These are phyloP conservation scores for Nicotiana tomentosiformis DNA, from an alignment of 257 asterid genomes.

Conservation along the genomic window DNA sequence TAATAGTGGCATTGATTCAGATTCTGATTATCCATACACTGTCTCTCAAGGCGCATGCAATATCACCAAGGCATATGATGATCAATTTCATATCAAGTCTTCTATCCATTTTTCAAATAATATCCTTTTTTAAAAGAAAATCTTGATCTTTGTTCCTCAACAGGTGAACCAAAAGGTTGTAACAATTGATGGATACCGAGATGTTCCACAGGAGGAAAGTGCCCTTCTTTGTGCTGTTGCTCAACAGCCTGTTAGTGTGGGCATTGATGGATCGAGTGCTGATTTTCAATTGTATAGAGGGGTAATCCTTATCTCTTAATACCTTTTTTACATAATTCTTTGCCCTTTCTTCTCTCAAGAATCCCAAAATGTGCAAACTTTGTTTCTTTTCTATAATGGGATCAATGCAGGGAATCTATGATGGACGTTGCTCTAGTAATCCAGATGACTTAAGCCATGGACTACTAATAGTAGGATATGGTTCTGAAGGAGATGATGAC, in stretches of 20 bases:
- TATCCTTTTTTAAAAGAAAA: neutral
- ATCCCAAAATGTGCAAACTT: slow-evolving; percentile 10
- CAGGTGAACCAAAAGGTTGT: slow-evolving; percentile 21
- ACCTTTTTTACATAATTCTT: neutral
- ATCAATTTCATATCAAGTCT: neutral
- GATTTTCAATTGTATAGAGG: slow-evolving; percentile 34
- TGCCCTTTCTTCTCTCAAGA: neutral
- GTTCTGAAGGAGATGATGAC: slow-evolving; percentile 17
- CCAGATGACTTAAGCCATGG: slow-evolving; percentile 24
- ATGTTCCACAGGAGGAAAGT: slow-evolving; percentile 22
- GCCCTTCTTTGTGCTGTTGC: slow-evolving; percentile 31
- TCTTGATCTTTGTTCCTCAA: neutral
- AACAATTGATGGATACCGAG: slow-evolving; percentile 27
- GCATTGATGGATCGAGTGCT: slow-evolving; percentile 20
- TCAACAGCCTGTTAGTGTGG: slow-evolving; percentile 33
- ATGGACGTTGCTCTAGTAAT: slow-evolving; percentile 29
- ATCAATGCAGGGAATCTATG: slow-evolving; percentile 25
- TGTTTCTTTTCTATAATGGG: slow-evolving; percentile 17
- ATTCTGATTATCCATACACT: slow-evolving; percentile 24
- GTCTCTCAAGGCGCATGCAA: slow-evolving; percentile 23
- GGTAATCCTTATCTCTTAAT: slow-evolving; percentile 14
- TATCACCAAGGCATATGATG: slow-evolving; percentile 19
- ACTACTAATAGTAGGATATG: slow-evolving; percentile 31
- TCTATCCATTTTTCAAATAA: neutral
- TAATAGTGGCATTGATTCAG: slow-evolving; percentile 29